phyloP scores from a whole-genome alignment of 257 asterid genomes.

The Penstemon davidsonii region DNA sequence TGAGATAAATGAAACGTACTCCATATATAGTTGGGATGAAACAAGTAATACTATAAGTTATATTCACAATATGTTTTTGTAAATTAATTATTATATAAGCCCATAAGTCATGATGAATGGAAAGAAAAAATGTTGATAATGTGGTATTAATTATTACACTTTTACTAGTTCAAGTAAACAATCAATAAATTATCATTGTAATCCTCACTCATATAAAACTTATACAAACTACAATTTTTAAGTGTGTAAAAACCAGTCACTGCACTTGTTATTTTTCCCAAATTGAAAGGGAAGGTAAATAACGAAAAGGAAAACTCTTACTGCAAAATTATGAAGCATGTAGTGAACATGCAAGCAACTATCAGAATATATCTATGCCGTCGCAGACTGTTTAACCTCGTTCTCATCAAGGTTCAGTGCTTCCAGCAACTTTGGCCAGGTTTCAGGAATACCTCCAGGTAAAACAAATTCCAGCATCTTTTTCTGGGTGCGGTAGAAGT shows the following conservation, averaged over 20 bases:
- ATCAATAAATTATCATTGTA: neutral
- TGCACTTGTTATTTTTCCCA: conserved; percentile 23
- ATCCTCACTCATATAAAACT: neutral
- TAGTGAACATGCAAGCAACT: conserved; percentile 28
- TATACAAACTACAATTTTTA: neutral
- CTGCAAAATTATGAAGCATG: conserved; percentile 16
- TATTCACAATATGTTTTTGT: too few species aligned
- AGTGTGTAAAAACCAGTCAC: neutral
- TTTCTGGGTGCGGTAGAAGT: conserved; percentile 62
- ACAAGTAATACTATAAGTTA: too few species aligned
- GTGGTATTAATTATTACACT: neutral
- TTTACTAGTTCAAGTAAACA: neutral
- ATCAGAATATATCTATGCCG: conserved; percentile 43
- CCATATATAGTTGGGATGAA: too few species aligned
- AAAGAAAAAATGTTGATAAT: neutral
- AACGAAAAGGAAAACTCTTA: neutral
- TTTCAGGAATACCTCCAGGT: conserved; percentile 91
- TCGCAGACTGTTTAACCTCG: conserved; percentile 64
- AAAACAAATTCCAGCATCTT: conserved; percentile 76
- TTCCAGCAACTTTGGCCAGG: conserved; percentile 92
- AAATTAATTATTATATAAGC: neutral
- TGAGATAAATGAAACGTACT: too few species aligned
- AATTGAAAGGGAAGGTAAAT: conserved; percentile 9
- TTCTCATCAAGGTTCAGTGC: conserved; percentile 80
- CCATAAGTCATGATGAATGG: neutral